These are phyloP conservation scores for Aspergillus chevalieri DNA, from an alignment of 2,329 filamentous ascomycete genomes.

Conservation along the genomic window DNA sequence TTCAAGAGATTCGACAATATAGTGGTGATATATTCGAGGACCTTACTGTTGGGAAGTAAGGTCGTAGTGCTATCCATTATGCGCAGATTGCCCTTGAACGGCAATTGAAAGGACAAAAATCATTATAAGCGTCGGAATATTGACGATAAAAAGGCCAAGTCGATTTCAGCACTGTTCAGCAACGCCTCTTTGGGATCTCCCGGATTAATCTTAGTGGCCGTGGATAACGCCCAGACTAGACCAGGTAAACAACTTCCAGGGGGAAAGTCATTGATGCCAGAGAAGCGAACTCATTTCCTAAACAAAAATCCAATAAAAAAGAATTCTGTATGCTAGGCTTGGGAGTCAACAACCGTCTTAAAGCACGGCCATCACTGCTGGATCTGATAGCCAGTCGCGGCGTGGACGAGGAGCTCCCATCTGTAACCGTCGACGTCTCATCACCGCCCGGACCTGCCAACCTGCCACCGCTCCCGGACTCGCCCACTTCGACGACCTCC, in stretches of 20 bases:
- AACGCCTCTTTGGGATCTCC: background rate
- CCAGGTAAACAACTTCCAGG: background rate
- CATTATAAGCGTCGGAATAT: no score
- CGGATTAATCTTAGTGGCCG: background rate
- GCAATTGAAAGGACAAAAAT: no score
- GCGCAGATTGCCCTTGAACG: no score
- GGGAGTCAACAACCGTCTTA: constrained; percentile 52
- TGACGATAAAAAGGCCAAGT: no score
- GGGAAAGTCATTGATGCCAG: background rate
- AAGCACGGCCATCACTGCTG: constrained; percentile 56
- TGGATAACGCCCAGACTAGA: background rate
- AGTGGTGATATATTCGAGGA: no score
- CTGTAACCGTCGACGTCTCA: constrained; percentile 8
- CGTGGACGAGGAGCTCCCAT: constrained; percentile 4
- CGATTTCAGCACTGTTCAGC: background rate
- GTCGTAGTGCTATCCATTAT: no score
- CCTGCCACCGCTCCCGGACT: constrained; percentile 41
- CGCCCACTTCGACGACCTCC: constrained; percentile 32
- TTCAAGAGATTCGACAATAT: no score
- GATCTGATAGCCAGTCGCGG: constrained; percentile 46
- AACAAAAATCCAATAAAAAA: background rate
- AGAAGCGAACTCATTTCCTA: background rate
- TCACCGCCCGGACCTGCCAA: constrained; percentile 36
- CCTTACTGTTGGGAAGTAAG: no score
- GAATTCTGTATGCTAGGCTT: constrained; percentile 47